phyloP scores from a whole-genome alignment of 2,329 filamentous ascomycete species.

The Hypomyces perniciosus region DNA sequence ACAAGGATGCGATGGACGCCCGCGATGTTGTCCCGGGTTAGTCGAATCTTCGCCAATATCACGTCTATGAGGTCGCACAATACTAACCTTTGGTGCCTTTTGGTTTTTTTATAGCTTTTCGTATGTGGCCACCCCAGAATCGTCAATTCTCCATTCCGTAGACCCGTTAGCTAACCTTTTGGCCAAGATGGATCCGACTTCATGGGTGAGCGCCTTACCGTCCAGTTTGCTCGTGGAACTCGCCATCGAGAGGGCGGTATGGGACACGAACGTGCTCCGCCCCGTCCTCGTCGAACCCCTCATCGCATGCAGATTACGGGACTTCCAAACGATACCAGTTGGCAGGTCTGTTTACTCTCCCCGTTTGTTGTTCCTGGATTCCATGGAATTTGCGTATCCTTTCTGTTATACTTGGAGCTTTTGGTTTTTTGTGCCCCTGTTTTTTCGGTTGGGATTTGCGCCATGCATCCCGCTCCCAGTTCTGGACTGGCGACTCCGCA shows the following conservation, averaged over 20 bases:
- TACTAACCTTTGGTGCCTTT: conserved; percentile 19
- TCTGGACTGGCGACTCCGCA: conserved; percentile 24
- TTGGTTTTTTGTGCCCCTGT: conserved; percentile 20
- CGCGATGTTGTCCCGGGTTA: conserved; percentile 96
- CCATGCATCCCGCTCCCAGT: conserved; percentile 12
- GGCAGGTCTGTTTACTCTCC: conserved; percentile 90
- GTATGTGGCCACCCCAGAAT: conserved; percentile 40
- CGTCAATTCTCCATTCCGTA: background rate
- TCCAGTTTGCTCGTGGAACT: conserved; percentile 93
- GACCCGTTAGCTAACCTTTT: conserved; percentile 20
- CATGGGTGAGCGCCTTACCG: conserved; percentile 94
- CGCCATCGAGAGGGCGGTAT: conserved; percentile 44
- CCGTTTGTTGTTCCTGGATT: conserved; percentile 48
- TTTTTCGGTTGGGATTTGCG: conserved; percentile 16
- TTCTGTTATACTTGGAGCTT: conserved; percentile 27
- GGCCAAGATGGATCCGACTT: conserved; percentile 86
- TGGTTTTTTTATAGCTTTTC: conserved; percentile 45
- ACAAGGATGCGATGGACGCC: conserved; percentile 97
- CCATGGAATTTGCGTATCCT: conserved; percentile 29
- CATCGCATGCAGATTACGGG: conserved; percentile 97
- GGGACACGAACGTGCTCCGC: conserved; percentile 49
- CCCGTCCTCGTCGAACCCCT: conserved; percentile 85
- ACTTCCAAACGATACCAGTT: conserved; percentile 97
- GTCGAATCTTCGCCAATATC: conserved; percentile 24
- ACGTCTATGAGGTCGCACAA: background rate